Base-by-base conservation (phyloP, 495 filamentous ascomycete species). In the Penicillium pulvis region DNA sequence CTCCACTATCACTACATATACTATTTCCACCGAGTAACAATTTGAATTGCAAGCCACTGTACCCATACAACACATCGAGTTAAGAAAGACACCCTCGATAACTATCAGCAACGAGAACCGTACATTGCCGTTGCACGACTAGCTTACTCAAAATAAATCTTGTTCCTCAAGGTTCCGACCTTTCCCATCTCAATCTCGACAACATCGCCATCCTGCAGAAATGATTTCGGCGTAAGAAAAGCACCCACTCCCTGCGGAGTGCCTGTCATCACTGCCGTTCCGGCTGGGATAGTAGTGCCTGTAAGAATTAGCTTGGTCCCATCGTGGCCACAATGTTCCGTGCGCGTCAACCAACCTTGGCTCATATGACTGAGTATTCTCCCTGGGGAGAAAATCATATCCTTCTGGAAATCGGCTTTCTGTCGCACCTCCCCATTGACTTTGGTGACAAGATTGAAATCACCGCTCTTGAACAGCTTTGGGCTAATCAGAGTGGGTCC, bases 231-330 rank as follows among this genome's bases (percentile, higher is more conserved):
- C 43, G 80, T 83, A 77, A 81, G 84, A 33, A 79, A 79, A 9
- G 78, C 72, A 24, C 78, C 78, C 20, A 81, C 76, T 7, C 78
- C 78, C 9, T 76, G 70, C 2, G 83, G 83, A 63, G 90, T 94
- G 53, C 90, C 90, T 14, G 90, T 93, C 58, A 92, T 85, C 52
- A 94, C 90, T 45, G 93, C 60, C 59, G 92, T 90, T 8, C 91
- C 91, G 2, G 88, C 87, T 17, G 88, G 69, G 31, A 93, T 69
- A 7, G 90, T 93, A 26, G 89, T 91, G 28, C 28, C 28, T 28
- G 28, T 28, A 4, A 28, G 20, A 28, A 28, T 28, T 28, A 28
- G 28, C 28, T 28, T 28, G 6, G 28, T 23, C 3, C 28, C 28
- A 28, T 28, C 0, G 1, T 28, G 28, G 28, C 1, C 28, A 28